phyloP scores from a whole-genome alignment of 768 basidiomycete species.

The Suillus weaverae region DNA sequence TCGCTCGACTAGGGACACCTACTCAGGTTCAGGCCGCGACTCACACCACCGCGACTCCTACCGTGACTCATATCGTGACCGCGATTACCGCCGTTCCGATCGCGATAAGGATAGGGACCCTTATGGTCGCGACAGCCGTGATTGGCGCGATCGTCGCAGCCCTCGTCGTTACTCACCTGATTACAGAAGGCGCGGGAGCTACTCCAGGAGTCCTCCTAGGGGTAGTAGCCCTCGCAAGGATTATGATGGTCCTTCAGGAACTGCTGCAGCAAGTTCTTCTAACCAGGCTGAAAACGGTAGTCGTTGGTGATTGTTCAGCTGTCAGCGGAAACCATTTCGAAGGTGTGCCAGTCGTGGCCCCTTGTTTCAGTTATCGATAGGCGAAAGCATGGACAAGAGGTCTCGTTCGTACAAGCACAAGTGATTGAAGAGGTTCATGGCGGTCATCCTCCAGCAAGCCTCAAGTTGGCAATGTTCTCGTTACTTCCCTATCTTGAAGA shows the following conservation, averaged over 20 bases:
- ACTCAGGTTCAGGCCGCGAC: slow-evolving; percentile 42
- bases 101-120: slow-evolving; percentile 56
- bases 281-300: slow-evolving; percentile 43
- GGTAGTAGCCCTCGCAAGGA: slow-evolving; percentile 61
- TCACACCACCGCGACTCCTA: slow-evolving; percentile 46
- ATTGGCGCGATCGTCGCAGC: slow-evolving; percentile 82
- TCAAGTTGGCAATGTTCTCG: slow-evolving; percentile 54
- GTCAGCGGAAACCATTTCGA: slow-evolving; percentile 8
- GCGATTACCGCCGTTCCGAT: slow-evolving; percentile 40
- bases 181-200: slow-evolving; percentile 71
- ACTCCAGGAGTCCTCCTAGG: slow-evolving; percentile 78
- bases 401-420: slow-evolving; percentile 42
- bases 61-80: slow-evolving; percentile 47
- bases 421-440: slow-evolving; percentile 43
- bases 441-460: slow-evolving; percentile 36
- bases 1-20: slow-evolving; percentile 51
- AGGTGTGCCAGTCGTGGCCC: slow-evolving; percentile 25
- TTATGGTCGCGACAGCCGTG: slow-evolving; percentile 68
- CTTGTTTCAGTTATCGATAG: slow-evolving; percentile 24
- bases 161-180: slow-evolving; percentile 77
- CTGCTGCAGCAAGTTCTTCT: slow-evolving; percentile 35
- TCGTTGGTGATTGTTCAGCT: slow-evolving; percentile 58
- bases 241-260: slow-evolving; percentile 43
- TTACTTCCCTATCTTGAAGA: slow-evolving; percentile 49
- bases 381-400: slow-evolving; percentile 41